These are phyloP conservation scores for Cordyceps cicadae DNA, from an alignment of 2,329 filamentous ascomycete genomes.

Conservation along the genomic window DNA sequence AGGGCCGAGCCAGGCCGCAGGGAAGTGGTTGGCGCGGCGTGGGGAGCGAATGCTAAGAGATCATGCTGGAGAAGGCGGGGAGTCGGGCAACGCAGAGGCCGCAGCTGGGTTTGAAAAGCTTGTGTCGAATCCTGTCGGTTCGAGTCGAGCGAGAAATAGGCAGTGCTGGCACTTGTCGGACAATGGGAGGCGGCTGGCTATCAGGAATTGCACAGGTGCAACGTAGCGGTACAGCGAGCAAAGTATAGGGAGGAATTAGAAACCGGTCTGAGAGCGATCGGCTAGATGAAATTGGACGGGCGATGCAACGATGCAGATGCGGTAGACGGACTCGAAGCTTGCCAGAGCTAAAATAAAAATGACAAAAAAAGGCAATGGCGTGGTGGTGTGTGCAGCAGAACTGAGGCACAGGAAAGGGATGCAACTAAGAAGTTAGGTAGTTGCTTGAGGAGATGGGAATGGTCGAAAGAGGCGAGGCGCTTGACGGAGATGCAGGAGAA, in stretches of 20 bases:
- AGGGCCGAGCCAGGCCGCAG: constrained; percentile 2
- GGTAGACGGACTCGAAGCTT: neutral
- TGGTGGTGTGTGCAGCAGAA: neutral
- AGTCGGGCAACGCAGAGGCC: neutral
- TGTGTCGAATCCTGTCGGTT: neutral
- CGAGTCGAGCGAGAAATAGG: neutral
- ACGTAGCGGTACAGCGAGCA: neutral
- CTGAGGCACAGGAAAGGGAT: neutral
- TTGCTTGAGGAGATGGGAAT: neutral
- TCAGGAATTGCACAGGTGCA: neutral
- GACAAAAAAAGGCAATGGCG: neutral
- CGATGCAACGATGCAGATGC: neutral
- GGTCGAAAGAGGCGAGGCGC: neutral
- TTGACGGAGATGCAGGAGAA: no score
- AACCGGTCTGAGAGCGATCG: neutral
- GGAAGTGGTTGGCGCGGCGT: constrained; percentile 7
- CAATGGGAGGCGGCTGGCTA: neutral
- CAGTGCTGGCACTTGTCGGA: neutral
- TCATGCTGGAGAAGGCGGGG: constrained; percentile 10
- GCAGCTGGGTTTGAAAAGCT: neutral
- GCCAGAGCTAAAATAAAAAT: neutral
- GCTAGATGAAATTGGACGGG: neutral
- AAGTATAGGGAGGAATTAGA: neutral
- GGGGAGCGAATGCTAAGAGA: constrained; percentile 8
- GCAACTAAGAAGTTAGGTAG: constrained; percentile 7